Base-by-base conservation (phyloP, 2,329 filamentous ascomycete genomes). In the Coniochaeta prunicola region DNA sequence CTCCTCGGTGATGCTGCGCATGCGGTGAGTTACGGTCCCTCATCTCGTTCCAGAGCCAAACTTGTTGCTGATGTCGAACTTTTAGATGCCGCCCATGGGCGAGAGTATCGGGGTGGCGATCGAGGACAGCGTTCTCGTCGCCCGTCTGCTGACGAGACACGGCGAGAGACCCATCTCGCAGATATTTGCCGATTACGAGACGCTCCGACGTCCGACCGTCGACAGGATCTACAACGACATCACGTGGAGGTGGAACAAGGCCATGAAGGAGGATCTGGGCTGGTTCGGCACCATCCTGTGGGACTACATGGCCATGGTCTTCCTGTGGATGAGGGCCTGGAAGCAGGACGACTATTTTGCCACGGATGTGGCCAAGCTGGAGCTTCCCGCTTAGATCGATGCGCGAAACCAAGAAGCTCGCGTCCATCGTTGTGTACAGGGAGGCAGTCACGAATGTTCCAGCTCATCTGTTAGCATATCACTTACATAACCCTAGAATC, bases 71-170 rank as follows among this genome's bases (percentile, higher is more conserved):
- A 40, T 53, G 3, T 5, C 13, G 8, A 2, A 26, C 21, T n/a
- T n/a, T n/a, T 40, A 70, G 68, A 80, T 80, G 78, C 77, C 78
- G 3, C 77, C 78, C 3, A 77, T 80, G 59, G 78, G 78, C 12
- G 78, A 80, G 61, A 73, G 71, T 33, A 80, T 77, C 4, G 78
- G 78, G 17, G 75, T 81, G 34, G 77, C 80, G 10, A 80, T 81
- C 61, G 79, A 81, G 66, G 78, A 81, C 64, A 79, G 74, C 2
- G 75, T 80, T 36, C 65, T 81, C 57, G 75, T 81, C 66, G 73
- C 77, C 17, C 66, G 66, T 33, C 61, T 71, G 17, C 59, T 71
- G 10, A 56, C 56, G 12, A 60, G 62, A 3, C 59, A 60, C 24
- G 40, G 57, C 13, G 60, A 60, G 2, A 61, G 61, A 28, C 67